phyloP scores from a whole-genome alignment of 2,329 filamentous ascomycete species.

The Aspergillus calidoustus region DNA sequence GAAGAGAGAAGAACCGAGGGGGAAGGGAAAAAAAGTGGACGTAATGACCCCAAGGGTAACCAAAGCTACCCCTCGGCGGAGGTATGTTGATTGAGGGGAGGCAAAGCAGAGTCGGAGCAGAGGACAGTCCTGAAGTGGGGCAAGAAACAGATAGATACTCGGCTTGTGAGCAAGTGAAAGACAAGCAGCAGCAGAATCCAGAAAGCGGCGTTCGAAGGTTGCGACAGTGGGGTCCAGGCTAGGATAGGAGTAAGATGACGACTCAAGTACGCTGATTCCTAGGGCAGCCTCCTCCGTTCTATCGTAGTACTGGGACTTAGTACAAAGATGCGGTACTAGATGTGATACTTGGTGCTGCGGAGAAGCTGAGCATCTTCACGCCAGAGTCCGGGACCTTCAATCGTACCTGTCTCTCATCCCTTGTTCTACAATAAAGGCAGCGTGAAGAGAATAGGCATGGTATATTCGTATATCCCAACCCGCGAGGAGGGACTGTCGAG shows the following conservation, averaged over 20 bases:
- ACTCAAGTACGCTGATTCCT: neutral
- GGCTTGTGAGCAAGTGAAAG: conserved; percentile 7
- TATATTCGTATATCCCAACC: conserved; percentile 8
- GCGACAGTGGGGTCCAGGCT: conserved; percentile 8
- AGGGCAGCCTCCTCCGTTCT: neutral
- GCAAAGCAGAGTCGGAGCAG: conserved; percentile 3
- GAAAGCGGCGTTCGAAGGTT: conserved; percentile 6
- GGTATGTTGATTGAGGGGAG: conserved; percentile 14
- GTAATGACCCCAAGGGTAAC: conserved; percentile 1
- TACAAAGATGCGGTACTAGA: conserved; percentile 5
- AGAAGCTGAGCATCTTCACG: conserved; percentile 4
- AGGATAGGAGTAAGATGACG: conserved; percentile 2
- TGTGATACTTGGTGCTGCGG: neutral
- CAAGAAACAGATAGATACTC: conserved; percentile 8
- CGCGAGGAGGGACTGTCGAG: neutral
- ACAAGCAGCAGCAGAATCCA: conserved; percentile 10
- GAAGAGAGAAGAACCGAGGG: neutral
- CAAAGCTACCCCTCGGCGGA: conserved; percentile 15
- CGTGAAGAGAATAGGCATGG: conserved; percentile 3
- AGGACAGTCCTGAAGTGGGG: conserved; percentile 14
- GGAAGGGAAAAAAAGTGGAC: conserved; percentile 1
- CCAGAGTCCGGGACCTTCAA: neutral
- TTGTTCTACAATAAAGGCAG: conserved; percentile 7
- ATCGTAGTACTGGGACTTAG: neutral
- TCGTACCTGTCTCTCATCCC: conserved; percentile 2